Evolutionary conservation across 192 early-diverging fungal species (phyloP).

Genomic region (Backusella mclennaniae): DNA sequence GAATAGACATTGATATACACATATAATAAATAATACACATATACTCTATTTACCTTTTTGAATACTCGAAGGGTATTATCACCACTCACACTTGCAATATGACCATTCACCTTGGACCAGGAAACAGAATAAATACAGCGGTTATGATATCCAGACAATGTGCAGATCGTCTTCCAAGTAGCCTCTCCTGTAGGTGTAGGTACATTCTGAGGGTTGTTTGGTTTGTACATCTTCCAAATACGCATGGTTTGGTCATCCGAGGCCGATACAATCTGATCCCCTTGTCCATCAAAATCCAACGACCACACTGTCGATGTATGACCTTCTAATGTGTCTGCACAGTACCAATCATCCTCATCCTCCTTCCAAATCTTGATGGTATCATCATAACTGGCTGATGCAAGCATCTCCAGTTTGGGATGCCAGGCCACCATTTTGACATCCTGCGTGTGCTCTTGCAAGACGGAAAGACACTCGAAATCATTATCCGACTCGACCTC

Average conservation of each 20-base stretch:
- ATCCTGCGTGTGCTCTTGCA: constrained; percentile 96
- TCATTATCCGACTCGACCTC: constrained; percentile 85
- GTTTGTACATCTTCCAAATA: constrained; percentile 68
- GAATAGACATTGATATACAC: background rate
- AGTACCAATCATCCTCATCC: constrained; percentile 97
- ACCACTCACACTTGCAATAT: constrained; percentile 78
- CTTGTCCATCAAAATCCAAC: constrained; percentile 78
- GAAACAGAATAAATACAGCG: constrained; percentile 92
- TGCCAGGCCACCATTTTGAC: constrained; percentile 96
- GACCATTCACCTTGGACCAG: constrained; percentile 76
- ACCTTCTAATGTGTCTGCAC: constrained; percentile 79
- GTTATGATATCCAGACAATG: constrained; percentile 67
- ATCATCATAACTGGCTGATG: constrained; percentile 91
- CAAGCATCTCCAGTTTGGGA: constrained; percentile 81
- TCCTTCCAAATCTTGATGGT: constrained; percentile 93
- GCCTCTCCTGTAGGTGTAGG: constrained; percentile 52
- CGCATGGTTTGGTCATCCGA: constrained; percentile 85
- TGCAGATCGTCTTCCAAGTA: constrained; percentile 68
- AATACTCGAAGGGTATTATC: constrained; percentile 81
- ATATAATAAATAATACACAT: background rate
- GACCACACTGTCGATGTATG: constrained; percentile 93
- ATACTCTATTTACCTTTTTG: constrained; percentile 27
- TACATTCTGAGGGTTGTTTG: constrained; percentile 49
- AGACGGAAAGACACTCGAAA: constrained; percentile 93
- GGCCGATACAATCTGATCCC: constrained; percentile 68